Evolutionary conservation across 1,284 basidiomycete species (phyloP).

Genomic region (Termitomyces sp.): DNA sequence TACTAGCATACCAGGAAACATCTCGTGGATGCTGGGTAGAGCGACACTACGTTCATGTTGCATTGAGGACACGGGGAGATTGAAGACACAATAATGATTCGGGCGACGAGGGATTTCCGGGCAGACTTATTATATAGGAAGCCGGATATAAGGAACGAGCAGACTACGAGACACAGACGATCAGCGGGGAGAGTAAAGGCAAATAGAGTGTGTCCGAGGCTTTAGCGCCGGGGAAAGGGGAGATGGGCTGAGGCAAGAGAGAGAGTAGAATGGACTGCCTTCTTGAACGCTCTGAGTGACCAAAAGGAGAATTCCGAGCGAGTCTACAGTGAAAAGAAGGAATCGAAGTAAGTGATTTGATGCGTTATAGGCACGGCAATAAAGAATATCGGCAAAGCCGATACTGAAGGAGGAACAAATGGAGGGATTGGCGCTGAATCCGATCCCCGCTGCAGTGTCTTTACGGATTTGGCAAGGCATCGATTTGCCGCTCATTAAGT

Average conservation of each 20-base stretch:
- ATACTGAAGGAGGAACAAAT: constrained; percentile 15
- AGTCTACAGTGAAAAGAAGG: constrained; percentile 15
- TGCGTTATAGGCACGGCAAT: constrained; percentile 20
- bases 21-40: constrained; percentile 50
- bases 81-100: background rate
- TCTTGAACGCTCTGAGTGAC: constrained; percentile 15
- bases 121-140: background rate
- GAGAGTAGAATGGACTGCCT: constrained; percentile 9
- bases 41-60: constrained; percentile 24
- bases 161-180: background rate
- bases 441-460: constrained; percentile 8
- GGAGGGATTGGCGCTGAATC: constrained; percentile 25
- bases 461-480: constrained; percentile 17
- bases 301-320: constrained; percentile 16
- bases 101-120: background rate
- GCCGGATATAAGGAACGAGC: constrained; percentile 1
- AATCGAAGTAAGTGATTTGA: constrained; percentile 14
- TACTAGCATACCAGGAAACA: constrained; percentile 44
- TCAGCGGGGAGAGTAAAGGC: constrained; percentile 7
- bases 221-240: constrained; percentile 13
- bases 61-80: constrained; percentile 5
- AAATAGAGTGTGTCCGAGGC: constrained; percentile 10
- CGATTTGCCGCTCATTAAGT: constrained; percentile 24
- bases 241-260: constrained; percentile 4
- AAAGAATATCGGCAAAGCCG: constrained; percentile 19